These are phyloP conservation scores for Mycosphaerella arachidis DNA, from an alignment of 2,329 filamentous ascomycete species.

Conservation along the genomic window DNA sequence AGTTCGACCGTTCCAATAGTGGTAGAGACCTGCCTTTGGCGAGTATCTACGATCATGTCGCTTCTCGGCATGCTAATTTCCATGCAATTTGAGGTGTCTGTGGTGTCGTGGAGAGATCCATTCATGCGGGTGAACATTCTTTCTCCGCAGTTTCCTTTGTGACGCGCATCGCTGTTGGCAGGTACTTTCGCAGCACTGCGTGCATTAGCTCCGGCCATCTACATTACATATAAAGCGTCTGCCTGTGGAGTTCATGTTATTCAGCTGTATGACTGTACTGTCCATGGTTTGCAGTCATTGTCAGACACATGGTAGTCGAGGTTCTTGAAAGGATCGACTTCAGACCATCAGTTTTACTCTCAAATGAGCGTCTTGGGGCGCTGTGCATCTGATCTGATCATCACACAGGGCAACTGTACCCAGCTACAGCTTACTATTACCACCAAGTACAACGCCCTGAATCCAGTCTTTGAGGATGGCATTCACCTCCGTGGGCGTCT, in stretches of 20 bases:
- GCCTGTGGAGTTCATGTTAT: constrained; percentile 7
- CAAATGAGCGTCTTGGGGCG: too few species aligned
- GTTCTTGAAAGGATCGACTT: too few species aligned
- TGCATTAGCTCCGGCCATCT: constrained; percentile 8
- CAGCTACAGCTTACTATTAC: constrained; percentile 42
- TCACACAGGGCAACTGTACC: too few species aligned
- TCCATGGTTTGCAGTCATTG: too few species aligned
- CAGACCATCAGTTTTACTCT: too few species aligned
- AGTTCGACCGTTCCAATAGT: constrained; percentile 30
- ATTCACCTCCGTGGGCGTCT: constrained; percentile 69
- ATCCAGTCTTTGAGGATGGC: constrained; percentile 64
- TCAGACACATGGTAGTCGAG: too few species aligned
- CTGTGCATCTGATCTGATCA: too few species aligned
- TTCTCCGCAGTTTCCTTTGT: constrained; percentile 11
- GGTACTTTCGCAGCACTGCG: constrained; percentile 12
- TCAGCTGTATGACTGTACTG: too few species aligned
- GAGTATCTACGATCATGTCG: constrained; percentile 26
- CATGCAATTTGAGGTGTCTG: constrained; percentile 19
- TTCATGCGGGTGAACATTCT: constrained; percentile 15
- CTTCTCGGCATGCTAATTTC: constrained; percentile 27
- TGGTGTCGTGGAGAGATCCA: constrained; percentile 13
- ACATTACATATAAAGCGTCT: constrained; percentile 9
- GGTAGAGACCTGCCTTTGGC: constrained; percentile 32
- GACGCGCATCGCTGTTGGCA: constrained; percentile 8
- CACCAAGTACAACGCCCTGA: constrained; percentile 49